Base-by-base conservation (phyloP, 2,329 filamentous ascomycete genomes). In the Grosmannia penicillata region DNA sequence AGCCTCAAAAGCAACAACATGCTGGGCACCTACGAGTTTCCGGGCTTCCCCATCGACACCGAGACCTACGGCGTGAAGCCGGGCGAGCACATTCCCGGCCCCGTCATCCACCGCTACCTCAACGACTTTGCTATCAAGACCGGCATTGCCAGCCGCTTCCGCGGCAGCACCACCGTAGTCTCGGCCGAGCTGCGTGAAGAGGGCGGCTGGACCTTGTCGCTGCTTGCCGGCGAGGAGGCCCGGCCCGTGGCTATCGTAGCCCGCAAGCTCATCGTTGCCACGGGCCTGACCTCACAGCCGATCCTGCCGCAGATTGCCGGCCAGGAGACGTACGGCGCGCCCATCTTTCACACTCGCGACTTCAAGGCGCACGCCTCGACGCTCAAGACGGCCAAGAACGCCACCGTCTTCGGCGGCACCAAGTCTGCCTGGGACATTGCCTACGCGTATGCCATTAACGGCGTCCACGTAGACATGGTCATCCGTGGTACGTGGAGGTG, bases 1-100 rank as follows among this genome's bases (percentile, higher is more conserved):
- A 75, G 72, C 1, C 64, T 89, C 35, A 80, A 75, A 49, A 76
- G 72, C 38, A 87, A 89, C 56, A 86, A 86, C 49, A 68, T 83
- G 52, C 54, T 78, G 10, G 80, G 81, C 3, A 79, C 73, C 0
- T 83, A 78, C 47, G 78, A 87, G 53, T 85, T 72, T 49, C 72
- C 74, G 0, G 82, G 84, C 48, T 83, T 82, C 43, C 78, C 79
- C 15, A 79, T 87, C 74, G 62, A 67, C 41, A 55, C 59, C 8
- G 65, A 65, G 17, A 63, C 57, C 0, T 77, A 70, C 47, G 61
- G 60, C 1, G 54, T 72, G 21, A 51, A 61, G 32, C 51, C 56
- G 0, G 60, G 60, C 3, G 48, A 68, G 45, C 61, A 69, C 44
- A 66, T 72, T 8, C 59, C 68, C 1, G 69, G 65, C 1, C 43